Conservation (phyloP, 768 basidiomycete genomes). For the Leccinum pellstonianum region DNA sequence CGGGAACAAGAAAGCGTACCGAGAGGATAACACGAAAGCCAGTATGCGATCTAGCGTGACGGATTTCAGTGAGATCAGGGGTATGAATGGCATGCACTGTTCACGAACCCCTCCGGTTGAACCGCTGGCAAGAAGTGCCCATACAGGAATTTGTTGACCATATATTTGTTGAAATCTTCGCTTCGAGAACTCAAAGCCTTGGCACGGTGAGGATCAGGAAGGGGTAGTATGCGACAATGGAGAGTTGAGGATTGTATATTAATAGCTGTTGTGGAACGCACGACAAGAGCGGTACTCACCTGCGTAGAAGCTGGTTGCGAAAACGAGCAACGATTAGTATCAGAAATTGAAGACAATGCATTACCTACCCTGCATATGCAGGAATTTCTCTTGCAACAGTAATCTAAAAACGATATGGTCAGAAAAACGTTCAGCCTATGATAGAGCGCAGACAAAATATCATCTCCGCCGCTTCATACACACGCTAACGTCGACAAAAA, state of each 20-base stretch:
- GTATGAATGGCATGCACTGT: neutral
- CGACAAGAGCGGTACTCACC: constrained; percentile 33
- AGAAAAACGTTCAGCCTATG: neutral
- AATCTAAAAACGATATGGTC: constrained; percentile 46
- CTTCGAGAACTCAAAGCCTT: constrained; percentile 89
- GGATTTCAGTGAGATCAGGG: neutral
- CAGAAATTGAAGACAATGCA: neutral
- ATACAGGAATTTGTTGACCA: constrained; percentile 72
- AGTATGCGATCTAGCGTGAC: constrained; percentile 43
- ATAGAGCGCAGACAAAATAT: neutral
- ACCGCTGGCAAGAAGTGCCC: constrained; percentile 82
- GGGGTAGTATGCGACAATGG: neutral
- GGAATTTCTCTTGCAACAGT: constrained; percentile 94
- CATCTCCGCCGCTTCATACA: neutral
- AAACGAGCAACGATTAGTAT: neutral
- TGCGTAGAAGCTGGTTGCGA: constrained; percentile 58
- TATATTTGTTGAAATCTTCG: constrained; percentile 65
- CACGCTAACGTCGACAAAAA: neutral
- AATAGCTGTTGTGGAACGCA: neutral
- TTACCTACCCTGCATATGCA: constrained; percentile 76
- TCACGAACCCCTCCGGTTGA: constrained; percentile 74
- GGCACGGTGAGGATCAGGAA: neutral
- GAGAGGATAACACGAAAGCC: constrained; percentile 91
- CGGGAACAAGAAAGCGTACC: constrained; percentile 38
- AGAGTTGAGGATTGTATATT: neutral